Evolutionary conservation across 768 basidiomycete species (phyloP), one percentile per base, ranked within the genome.

Genomic region (Lepiota subincarnata): DNA sequence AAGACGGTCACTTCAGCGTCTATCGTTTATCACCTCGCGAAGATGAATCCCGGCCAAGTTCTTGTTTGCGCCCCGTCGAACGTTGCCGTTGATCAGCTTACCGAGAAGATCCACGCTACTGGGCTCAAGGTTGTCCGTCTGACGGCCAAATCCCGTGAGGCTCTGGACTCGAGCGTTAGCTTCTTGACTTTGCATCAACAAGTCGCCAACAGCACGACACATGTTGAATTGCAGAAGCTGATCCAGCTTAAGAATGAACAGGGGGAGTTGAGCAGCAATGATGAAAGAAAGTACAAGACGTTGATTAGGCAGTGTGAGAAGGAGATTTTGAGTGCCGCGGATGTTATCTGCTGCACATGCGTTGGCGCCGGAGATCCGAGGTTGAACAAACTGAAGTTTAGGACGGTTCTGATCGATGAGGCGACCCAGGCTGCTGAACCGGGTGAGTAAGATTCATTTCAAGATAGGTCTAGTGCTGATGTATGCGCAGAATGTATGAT

Each of bases 1-100:
- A 99, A 99, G 73, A 99, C 97, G 1, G 97, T 99, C 50, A 99
- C 97, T 0, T 99, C 97, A 7, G 97, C 97, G 8, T 98, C 97
- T 3, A 95, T 97, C 60, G 97, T 99, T 41, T 92, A 98, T 69
- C 96, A 99, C 66, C 85, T 99, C 16, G 94, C 94, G 37, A 98
- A 98, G 76, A 98, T 99, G 96, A 98, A 98, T 65, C 94, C 95
- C 0, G 96, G 96, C 46, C 97, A 98, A 70, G 97, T 99, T 38
- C 89, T 99, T 47, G 97, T 99, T 57, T 95, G 94, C 66, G 97
- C 97, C 6, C 97, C 97, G 0, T 98, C 96, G 49, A 99, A 99
- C 71, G 97, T 99, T 61, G 97, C 97, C 42, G 97, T 99, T 55
- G 97, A 99, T 65, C 97, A 99, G 66, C 83, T 99, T 51, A 97